These are phyloP conservation scores for Emergomyces pasteurianus DNA, from an alignment of 2,329 filamentous ascomycete genomes.

Conservation along the genomic window DNA sequence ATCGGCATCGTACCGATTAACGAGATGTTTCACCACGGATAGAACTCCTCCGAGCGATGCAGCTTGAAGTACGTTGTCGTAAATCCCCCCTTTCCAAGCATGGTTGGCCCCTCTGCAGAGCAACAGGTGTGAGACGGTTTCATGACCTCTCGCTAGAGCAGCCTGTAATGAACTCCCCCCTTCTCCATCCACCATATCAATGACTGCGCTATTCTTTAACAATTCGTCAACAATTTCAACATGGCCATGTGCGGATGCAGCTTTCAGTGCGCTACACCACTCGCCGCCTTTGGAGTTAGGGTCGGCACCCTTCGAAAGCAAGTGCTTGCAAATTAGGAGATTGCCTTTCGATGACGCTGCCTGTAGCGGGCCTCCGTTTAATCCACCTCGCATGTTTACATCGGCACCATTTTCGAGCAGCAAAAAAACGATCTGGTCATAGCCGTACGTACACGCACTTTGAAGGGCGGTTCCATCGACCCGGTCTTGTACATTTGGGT, in stretches of 20 bases:
- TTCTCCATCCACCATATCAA: not conserved
- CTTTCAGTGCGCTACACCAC: not conserved
- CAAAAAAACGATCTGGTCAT: slow-evolving; percentile 7
- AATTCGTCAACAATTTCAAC: not conserved
- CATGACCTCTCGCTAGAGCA: not conserved
- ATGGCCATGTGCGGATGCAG: not conserved
- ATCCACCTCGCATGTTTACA: slow-evolving; percentile 3
- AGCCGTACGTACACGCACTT: slow-evolving; percentile 10
- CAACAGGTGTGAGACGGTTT: not conserved
- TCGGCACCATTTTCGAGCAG: slow-evolving; percentile 12
- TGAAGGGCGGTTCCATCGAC: slow-evolving; percentile 11
- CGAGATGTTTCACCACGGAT: not conserved
- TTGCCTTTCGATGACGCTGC: slow-evolving; percentile 2
- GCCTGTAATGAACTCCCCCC: not conserved
- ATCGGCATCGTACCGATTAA: not conserved
- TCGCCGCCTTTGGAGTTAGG: not conserved
- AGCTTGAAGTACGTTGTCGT: not conserved
- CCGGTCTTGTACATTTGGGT: not conserved
- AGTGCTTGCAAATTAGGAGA: not conserved
- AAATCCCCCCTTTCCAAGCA: not conserved
- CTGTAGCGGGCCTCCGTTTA: slow-evolving; percentile 1
- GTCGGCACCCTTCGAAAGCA: not conserved
- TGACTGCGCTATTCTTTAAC: not conserved
- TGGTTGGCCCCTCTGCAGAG: not conserved
- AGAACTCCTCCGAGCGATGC: not conserved